A percentile compares a stretch with the other conserved stretches of the same genome.
Evolutionary conservation across 148 eudicot genomes (phyloP).

Genomic region (Camellia lanceoleosa): DNA sequence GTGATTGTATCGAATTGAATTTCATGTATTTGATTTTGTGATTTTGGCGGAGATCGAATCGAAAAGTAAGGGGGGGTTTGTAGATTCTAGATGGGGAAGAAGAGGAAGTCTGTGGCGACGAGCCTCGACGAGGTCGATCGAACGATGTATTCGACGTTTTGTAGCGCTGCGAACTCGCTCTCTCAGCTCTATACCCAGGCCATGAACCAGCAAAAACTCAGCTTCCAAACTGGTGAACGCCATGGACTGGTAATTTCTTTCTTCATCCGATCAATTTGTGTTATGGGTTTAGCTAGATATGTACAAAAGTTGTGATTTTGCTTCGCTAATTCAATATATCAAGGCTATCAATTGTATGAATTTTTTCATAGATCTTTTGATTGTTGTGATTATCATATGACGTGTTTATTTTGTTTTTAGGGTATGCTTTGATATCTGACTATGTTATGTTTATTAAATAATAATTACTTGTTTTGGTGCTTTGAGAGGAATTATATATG

Average conservation of each 20-base stretch:
- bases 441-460: background rate
- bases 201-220: conserved; percentile 65
- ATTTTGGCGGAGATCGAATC: conserved; percentile 9
- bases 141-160: conserved; percentile 71
- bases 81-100: conserved; percentile 56
- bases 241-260: conserved; percentile 44
- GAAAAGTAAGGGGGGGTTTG: conserved; percentile 4
- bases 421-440: background rate
- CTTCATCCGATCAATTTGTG: background rate
- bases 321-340: background rate
- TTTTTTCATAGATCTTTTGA: background rate
- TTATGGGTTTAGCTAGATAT: background rate
- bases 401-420: background rate
- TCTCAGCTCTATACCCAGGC: conserved; percentile 90
- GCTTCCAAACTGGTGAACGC: conserved; percentile 78
- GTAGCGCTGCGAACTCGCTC: conserved; percentile 71
- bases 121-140: conserved; percentile 94
- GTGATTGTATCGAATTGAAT: no score
- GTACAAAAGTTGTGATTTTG: background rate
- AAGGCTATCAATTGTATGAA: background rate
- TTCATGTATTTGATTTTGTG: background rate
- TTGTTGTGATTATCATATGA: background rate
- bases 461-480: background rate
- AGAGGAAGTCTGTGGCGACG: conserved; percentile 70
- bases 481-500: background rate